Evolutionary conservation across 768 basidiomycete species (phyloP).

Genomic region (Suillus plorans): DNA sequence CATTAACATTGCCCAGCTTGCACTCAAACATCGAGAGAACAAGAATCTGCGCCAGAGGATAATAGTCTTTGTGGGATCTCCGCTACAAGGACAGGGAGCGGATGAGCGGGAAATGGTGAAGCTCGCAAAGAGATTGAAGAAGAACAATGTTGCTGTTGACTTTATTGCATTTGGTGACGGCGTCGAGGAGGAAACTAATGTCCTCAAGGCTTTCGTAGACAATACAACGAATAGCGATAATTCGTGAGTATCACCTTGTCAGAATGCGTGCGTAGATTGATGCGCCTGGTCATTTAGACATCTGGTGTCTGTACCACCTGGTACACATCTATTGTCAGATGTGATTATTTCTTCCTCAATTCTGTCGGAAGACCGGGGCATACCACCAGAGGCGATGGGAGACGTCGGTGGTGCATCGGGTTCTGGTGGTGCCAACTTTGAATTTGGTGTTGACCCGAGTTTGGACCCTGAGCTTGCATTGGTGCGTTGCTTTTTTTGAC

Average conservation of each 20-base stretch:
- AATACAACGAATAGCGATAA: conserved; percentile 80
- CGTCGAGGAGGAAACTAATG: conserved; percentile 71
- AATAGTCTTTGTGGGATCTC: conserved; percentile 91
- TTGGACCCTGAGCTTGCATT: conserved; percentile 96
- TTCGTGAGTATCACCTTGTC: conserved; percentile 54
- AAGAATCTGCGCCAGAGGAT: conserved; percentile 97
- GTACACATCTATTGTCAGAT: conserved; percentile 81
- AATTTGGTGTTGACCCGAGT: conserved; percentile 92
- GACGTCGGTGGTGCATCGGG: conserved; percentile 47
- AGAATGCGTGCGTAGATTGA: conserved; percentile 2
- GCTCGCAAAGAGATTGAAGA: conserved; percentile 96
- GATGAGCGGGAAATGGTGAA: conserved; percentile 81
- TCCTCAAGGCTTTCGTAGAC: conserved; percentile 82
- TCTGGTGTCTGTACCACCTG: conserved; percentile 75
- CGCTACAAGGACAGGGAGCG: conserved; percentile 66
- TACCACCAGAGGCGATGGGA: conserved; percentile 61
- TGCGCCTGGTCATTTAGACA: conserved; percentile 51
- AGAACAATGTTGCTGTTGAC: conserved; percentile 98
- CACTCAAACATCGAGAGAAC: conserved; percentile 96
- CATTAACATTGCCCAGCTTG: conserved; percentile 91
- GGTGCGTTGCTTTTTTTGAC: conserved; percentile 47
- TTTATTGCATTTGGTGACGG: conserved; percentile 89
- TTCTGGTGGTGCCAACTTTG: conserved; percentile 58
- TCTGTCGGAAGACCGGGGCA: conserved; percentile 75
- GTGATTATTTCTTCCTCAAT: conserved; percentile 77